Base-by-base conservation (phyloP, 345 rosid species). In the Trapa bicornis region DNA sequence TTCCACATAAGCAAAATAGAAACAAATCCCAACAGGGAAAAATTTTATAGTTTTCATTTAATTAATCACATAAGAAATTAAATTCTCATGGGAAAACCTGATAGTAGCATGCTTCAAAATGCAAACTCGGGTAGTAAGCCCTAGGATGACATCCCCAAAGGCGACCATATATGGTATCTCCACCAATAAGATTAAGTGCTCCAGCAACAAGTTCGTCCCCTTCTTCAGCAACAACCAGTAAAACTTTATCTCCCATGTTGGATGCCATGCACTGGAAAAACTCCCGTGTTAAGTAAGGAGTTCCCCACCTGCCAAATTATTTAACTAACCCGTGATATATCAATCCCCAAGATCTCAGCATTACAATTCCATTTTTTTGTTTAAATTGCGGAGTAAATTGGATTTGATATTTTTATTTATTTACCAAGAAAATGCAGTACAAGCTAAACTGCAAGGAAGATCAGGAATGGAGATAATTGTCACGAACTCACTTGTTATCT, bases 21-120 rank as follows among this genome's bases (percentile, higher is more conserved):
- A 54, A 39, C 47, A 38, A 33, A 64, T 22, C 29, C 65, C 37
- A 36, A 36, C 41, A 39, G 0, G 36, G 41, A 14, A 39, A 36
- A 22, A 0, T 61, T 37, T 61, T 50, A n/a, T 11, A 2, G 17
- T 61, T 14, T 61, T 39, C 47, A 15, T 48, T 1, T 35, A 1
- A 66, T 22, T 7, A 15, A 52, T 32, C 37, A 50, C 17, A 50
- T 67, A n/a, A 11, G 3, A 50, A 33, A 12, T 9, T 48, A 63
- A 60, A 17, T 29, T 11, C 2, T 58, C 16, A 38, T 29, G 68
- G 66, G 39, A 53, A 64, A 73, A 93, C 98, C 96, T 93, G 98
- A 84, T 93, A 93, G 79, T 93, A 90, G 74, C 98, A 93, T 4
- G 97, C 96, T 82, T 93, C 98, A 72, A 93, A 93, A 73, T 93